Conservation (phyloP, 148 eudicot species). For the Cornus suecica region DNA sequence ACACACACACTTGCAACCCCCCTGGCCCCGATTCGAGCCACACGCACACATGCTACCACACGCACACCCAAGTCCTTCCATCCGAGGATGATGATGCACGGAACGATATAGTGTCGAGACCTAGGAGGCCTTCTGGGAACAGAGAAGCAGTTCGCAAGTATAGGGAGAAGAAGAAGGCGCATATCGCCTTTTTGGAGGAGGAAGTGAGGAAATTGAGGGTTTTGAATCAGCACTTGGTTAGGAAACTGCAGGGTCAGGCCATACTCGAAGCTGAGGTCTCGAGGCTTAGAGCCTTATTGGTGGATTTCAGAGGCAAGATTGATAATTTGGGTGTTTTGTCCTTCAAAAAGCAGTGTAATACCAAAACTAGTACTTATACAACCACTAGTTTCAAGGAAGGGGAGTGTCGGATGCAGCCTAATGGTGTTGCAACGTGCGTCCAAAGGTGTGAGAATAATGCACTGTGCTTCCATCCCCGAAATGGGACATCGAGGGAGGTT, state of each 20-base stretch:
- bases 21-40: slow-evolving; percentile 57
- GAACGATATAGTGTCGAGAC: slow-evolving; percentile 14
- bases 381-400: slow-evolving; percentile 27
- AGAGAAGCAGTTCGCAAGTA: slow-evolving; percentile 75
- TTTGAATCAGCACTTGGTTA: slow-evolving; percentile 45
- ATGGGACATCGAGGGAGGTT: not conserved
- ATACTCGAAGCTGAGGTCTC: slow-evolving; percentile 44
- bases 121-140: slow-evolving; percentile 44
- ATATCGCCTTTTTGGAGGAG: slow-evolving; percentile 54
- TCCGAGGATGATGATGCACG: slow-evolving; percentile 23
- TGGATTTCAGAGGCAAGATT: slow-evolving; percentile 43
- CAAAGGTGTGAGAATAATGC: slow-evolving; percentile 16
- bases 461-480: slow-evolving; percentile 14
- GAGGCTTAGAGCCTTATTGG: slow-evolving; percentile 45
- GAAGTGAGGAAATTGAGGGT: slow-evolving; percentile 51
- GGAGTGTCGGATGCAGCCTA: slow-evolving; percentile 27
- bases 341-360: slow-evolving; percentile 28
- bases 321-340: slow-evolving; percentile 32
- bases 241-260: slow-evolving; percentile 42
- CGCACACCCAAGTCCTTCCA: slow-evolving; percentile 49
- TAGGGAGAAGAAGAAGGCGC: slow-evolving; percentile 71
- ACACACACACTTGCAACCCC: slow-evolving; percentile 65
- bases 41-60: slow-evolving; percentile 62
- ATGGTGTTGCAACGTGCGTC: slow-evolving; percentile 9
- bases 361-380: too few relatives aligned